A percentile compares a stretch with the other conserved stretches of the same genome.
These are phyloP conservation scores for Jasminum sambac DNA, from an alignment of 257 asterid species.

Conservation along the genomic window DNA sequence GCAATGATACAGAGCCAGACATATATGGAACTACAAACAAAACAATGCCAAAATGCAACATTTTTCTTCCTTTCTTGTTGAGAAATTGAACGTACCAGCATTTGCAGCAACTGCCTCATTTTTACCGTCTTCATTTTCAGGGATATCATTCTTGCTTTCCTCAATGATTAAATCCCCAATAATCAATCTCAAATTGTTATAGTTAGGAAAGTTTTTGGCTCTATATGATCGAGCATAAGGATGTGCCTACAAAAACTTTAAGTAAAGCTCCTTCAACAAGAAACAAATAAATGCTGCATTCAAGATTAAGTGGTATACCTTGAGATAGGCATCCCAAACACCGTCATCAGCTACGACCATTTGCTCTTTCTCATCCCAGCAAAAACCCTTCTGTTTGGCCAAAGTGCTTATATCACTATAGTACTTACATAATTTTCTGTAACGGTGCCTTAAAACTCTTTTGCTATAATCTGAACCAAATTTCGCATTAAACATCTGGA, in stretches of 20 bases:
- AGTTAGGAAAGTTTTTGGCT: conserved; percentile 32
- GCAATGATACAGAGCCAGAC: not conserved
- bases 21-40: conserved; percentile 1
- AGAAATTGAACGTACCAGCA: conserved; percentile 24
- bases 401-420: conserved; percentile 32
- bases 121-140: conserved; percentile 22
- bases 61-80: not conserved
- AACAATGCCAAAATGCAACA: not conserved
- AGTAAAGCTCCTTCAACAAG: conserved; percentile 15
- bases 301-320: conserved; percentile 32
- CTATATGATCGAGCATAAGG: conserved; percentile 42
- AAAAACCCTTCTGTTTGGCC: conserved; percentile 37
- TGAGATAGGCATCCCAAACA: conserved; percentile 42
- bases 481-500: conserved; percentile 35
- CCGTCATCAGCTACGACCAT: conserved; percentile 42
- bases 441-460: conserved; percentile 40
- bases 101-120: conserved; percentile 28
- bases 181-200: conserved; percentile 29
- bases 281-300: conserved; percentile 18
- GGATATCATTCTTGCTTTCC: conserved; percentile 27
- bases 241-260: conserved; percentile 32
- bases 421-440: conserved; percentile 36
- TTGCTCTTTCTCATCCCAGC: conserved; percentile 42
- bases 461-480: conserved; percentile 35
- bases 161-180: conserved; percentile 31